Evolutionary conservation across 1,284 basidiomycete genomes (phyloP), one percentile per base, ranked within the genome.

Genomic region (Abortiporus biennis): DNA sequence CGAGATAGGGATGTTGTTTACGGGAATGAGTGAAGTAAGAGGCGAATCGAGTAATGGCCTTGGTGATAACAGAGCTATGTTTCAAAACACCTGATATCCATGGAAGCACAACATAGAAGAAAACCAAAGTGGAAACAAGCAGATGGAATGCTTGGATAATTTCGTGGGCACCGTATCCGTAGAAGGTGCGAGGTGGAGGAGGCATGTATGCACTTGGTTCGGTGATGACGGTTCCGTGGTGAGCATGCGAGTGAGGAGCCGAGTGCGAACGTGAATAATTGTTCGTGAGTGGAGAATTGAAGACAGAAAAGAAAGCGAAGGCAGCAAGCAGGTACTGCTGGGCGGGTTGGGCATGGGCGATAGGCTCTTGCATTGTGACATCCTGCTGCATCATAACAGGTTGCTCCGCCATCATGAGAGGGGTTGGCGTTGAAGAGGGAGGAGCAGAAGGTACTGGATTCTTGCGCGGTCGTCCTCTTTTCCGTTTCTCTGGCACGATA

Each of bases 281-380:
- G 1, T 72, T 68, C 0, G 78, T 69, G 9, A 83, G 55, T 0
- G 84, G 82, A 0, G 78, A 82, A 55, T 82, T 85, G 67, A 84
- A 82, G 58, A 86, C 80, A 0, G 82, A 85, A 64, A 86, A 85
- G 44, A 86, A 68, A 0, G 80, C 79, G 53, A 86, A 85, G 22
- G 75, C 74, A n/a, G 83, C 84, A 23, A 86, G 72, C 30, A 86
- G 73, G 54, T 80, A 85, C 48, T 84, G 83, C 38, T 76, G 77
- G 1, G 65, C 60, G 13, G 63, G 60, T 47, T 53, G 53, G 11
- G 46, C 19, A 5, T 42, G 31, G 24, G 29, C 36, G 19, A 34
- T 17, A 8, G 6, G 15, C 15, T 34, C n/a, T n/a, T n/a, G n/a
- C n/a, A n/a, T n/a, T n/a, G n/a, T n/a, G n/a, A n/a, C n/a, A n/a